Percentiles rank a stretch among this genome's conserved stretches.
Conservation (phyloP, 352 stramenopile genomes). For the Pythium oligandrum region DNA sequence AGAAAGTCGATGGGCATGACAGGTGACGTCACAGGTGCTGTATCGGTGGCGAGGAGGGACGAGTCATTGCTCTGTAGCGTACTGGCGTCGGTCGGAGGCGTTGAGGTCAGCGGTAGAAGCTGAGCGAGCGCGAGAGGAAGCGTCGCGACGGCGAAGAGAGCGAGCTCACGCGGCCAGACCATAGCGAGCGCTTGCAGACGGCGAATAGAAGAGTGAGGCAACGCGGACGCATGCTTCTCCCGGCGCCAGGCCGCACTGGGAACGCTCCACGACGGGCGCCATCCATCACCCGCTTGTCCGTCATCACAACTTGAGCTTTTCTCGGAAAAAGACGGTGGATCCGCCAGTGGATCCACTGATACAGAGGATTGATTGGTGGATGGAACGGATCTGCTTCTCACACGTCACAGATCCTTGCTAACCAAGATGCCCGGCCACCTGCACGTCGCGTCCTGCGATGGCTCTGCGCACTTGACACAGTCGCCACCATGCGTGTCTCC, state of each 20-base stretch:
- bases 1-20: not conserved
- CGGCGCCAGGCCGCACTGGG: not conserved
- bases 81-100: not conserved
- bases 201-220: no score
- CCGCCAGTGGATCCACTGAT: not conserved
- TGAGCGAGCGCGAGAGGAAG: not conserved
- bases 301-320: not conserved
- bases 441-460: not conserved
- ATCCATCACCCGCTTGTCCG: not conserved
- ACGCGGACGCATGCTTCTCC: no score
- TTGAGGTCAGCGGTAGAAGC: not conserved
- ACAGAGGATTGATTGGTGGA: not conserved
- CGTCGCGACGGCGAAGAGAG: not conserved
- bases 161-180: not conserved
- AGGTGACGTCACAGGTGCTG: not conserved
- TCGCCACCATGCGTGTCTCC: not conserved
- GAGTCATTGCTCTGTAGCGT: not conserved
- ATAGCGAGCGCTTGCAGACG: no score
- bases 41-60: not conserved
- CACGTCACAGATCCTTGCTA: not conserved
- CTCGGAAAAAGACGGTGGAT: not conserved
- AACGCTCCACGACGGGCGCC: not conserved
- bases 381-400: not conserved
- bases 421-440: not conserved
- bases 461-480: not conserved